Conservation (phyloP, 1,284 basidiomycete species). For the Crocinoboletus sp. region DNA sequence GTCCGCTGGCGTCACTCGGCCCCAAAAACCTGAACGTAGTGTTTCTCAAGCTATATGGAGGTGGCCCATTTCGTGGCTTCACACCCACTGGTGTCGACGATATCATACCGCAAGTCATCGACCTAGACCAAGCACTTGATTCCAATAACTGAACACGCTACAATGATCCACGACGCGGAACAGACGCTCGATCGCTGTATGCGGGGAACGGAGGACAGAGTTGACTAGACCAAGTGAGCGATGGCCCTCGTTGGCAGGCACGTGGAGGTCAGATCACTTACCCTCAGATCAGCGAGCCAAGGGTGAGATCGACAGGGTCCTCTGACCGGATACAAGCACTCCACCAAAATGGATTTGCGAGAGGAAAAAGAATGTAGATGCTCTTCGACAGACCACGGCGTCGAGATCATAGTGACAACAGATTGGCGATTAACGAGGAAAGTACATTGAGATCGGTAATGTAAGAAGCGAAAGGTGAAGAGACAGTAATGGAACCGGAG, state of each 20-base stretch:
- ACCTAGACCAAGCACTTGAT: not conserved
- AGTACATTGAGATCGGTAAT: not conserved
- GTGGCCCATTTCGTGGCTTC: too few relatives aligned
- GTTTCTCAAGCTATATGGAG: too few relatives aligned
- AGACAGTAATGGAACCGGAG: slow-evolving; percentile 7
- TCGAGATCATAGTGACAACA: slow-evolving; percentile 6
- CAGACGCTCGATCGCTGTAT: not conserved
- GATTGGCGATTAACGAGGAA: not conserved
- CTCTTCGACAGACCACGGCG: not conserved
- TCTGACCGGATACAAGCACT: not conserved
- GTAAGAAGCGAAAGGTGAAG: too few relatives aligned
- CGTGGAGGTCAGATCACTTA: too few relatives aligned
- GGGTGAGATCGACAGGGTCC: slow-evolving; percentile 2
- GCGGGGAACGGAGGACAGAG: not conserved
- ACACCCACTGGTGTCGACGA: too few relatives aligned
- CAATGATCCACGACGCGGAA: too few relatives aligned
- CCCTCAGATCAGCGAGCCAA: slow-evolving; percentile 1
- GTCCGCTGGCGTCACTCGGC: too few relatives aligned
- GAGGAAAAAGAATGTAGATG: slow-evolving; percentile 1
- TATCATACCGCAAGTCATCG: not conserved
- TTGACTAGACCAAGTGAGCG: not conserved
- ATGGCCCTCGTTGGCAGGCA: slow-evolving; percentile 12
- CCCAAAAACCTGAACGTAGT: too few relatives aligned
- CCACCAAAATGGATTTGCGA: not conserved
- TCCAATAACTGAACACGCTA: too few relatives aligned